Evolutionary conservation across 176 grass and related monocot genomes (phyloP).

Genomic region (Phoenix dactylifera): DNA sequence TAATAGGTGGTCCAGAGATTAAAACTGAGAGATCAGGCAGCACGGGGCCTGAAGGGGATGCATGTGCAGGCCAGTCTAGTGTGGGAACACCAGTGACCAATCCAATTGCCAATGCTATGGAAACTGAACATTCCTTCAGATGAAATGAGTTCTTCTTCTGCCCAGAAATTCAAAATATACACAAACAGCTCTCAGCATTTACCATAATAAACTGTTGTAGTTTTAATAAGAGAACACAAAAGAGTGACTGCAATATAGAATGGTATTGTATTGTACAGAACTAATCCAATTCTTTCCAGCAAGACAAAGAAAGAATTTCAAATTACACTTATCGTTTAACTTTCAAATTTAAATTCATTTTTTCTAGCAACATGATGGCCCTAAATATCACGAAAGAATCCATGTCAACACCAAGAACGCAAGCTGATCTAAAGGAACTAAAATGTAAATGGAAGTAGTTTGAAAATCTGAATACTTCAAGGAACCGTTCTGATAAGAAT

Average conservation of each 20-base stretch:
- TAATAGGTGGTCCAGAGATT: constrained; percentile 95
- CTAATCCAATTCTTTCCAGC: not conserved
- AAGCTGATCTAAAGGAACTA: not conserved
- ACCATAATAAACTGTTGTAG: not conserved
- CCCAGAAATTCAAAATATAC: constrained; percentile 11
- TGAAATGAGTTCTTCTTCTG: constrained; percentile 56
- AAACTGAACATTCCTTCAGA: constrained; percentile 67
- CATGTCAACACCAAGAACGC: not conserved
- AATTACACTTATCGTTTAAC: not conserved
- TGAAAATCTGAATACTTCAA: too few species aligned
- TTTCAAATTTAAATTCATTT: constrained; percentile 2
- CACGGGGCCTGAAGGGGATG: constrained; percentile 40
- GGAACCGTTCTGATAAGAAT: too few species aligned
- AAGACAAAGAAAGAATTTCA: constrained; percentile 1
- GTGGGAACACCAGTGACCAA: constrained; percentile 41
- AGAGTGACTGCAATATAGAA: not conserved
- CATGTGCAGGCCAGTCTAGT: constrained; percentile 36
- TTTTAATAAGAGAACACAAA: not conserved
- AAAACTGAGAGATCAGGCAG: constrained; percentile 86
- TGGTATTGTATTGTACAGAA: not conserved
- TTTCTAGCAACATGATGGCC: constrained; percentile 5
- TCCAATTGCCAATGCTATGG: constrained; percentile 64
- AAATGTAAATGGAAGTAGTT: too few species aligned
- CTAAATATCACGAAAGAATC: not conserved
- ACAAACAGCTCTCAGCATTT: not conserved